Conservation (phyloP, 257 asterid species). For the Cordia subcordata region DNA sequence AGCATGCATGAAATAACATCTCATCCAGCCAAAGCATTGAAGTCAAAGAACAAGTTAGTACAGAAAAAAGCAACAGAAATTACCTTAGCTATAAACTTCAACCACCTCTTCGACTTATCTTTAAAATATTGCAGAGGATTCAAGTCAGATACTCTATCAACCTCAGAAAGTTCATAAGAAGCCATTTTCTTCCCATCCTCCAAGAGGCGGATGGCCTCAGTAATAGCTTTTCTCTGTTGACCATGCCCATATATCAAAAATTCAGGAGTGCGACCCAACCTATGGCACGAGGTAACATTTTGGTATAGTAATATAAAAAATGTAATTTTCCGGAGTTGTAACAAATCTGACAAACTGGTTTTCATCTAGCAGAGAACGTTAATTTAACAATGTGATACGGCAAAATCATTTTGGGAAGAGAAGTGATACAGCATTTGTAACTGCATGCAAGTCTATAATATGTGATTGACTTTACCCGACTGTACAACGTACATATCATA, state of each 20-base stretch:
- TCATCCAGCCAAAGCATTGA: background rate
- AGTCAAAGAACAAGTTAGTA: background rate
- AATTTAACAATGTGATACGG: too few relatives aligned
- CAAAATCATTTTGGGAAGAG: too few relatives aligned
- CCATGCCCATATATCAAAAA: conserved; percentile 88
- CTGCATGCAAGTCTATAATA: too few relatives aligned
- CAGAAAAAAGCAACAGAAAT: conserved; percentile 6
- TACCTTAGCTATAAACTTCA: conserved; percentile 82
- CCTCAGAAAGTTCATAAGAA: conserved; percentile 34
- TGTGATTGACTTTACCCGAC: too few relatives aligned
- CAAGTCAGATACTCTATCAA: conserved; percentile 31
- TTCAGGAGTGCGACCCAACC: conserved; percentile 82
- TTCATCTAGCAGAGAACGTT: too few relatives aligned
- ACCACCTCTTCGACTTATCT: conserved; percentile 93
- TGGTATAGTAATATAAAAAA: background rate
- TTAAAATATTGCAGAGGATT: conserved; percentile 71
- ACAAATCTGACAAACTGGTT: too few relatives aligned
- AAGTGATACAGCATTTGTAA: too few relatives aligned
- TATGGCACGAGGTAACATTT: conserved; percentile 31
- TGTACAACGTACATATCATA: too few relatives aligned
- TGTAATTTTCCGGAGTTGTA: background rate
- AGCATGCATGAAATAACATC: too few relatives aligned
- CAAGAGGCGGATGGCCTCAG: conserved; percentile 78
- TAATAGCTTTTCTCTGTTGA: conserved; percentile 89
- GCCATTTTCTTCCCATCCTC: conserved; percentile 54